phyloP scores from a whole-genome alignment of 2,329 filamentous ascomycete species.

The Dothistroma pini region DNA sequence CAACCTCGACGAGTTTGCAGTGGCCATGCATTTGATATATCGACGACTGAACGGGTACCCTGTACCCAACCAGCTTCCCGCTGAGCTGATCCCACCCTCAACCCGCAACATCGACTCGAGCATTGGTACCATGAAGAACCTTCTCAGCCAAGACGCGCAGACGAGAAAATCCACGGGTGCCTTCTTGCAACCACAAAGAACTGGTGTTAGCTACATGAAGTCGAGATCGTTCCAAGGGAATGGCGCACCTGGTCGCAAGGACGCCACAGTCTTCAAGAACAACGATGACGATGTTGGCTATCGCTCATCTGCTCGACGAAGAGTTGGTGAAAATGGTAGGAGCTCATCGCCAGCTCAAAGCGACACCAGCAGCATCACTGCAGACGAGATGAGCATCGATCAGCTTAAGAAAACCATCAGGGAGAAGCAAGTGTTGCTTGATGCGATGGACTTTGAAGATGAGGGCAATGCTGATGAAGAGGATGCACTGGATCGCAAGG shows the following conservation, averaged over 20 bases:
- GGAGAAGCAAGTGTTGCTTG: constrained; percentile 89
- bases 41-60: constrained; percentile 95
- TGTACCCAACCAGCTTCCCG: constrained; percentile 77
- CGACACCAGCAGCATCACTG: constrained; percentile 56
- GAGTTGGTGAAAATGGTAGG: constrained; percentile 62
- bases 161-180: constrained; percentile 84
- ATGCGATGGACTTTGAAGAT: constrained; percentile 95
- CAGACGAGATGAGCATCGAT: constrained; percentile 79
- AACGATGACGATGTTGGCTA: constrained; percentile 85
- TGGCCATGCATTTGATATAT: constrained; percentile 99
- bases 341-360: constrained; percentile 75
- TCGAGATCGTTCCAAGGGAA: constrained; percentile 75
- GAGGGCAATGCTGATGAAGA: constrained; percentile 88
- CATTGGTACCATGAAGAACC: constrained; percentile 85
- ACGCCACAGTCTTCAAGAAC: constrained; percentile 95
- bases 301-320: constrained; percentile 85
- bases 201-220: constrained; percentile 97
- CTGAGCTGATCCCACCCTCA: constrained; percentile 90
- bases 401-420: constrained; percentile 89
- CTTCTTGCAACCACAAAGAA: constrained; percentile 87
- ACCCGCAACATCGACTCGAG: constrained; percentile 91
- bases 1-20: constrained; percentile 94
- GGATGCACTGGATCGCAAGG: constrained; percentile 82
- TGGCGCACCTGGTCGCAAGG: constrained; percentile 68
- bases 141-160: constrained; percentile 87